These are phyloP conservation scores for Tricholoma hemisulphureum DNA, from an alignment of 768 basidiomycete genomes.

Conservation along the genomic window DNA sequence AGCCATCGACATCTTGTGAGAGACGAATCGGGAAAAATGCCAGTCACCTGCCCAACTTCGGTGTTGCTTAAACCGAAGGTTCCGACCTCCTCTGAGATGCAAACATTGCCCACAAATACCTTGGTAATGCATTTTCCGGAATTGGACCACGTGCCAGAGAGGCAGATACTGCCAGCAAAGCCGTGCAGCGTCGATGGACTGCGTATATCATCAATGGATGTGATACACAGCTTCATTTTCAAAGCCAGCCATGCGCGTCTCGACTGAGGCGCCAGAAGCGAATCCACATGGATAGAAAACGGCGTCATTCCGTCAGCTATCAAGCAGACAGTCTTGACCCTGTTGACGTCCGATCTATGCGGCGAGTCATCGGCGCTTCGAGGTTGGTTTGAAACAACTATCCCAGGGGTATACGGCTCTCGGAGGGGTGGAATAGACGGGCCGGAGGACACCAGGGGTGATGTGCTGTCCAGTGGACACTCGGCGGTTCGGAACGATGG, in stretches of 20 bases:
- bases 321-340: conserved; percentile 47
- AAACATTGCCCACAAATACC: conserved; percentile 50
- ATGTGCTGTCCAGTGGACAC: background rate
- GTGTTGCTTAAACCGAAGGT: conserved; percentile 48
- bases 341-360: conserved; percentile 24
- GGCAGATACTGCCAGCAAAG: conserved; percentile 55
- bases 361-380: conserved; percentile 12
- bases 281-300: conserved; percentile 58
- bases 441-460: background rate
- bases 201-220: conserved; percentile 51
- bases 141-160: conserved; percentile 52
- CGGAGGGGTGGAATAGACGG: background rate
- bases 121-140: conserved; percentile 64
- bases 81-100: conserved; percentile 53
- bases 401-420: background rate
- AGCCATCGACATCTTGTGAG: conserved; percentile 70
- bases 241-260: conserved; percentile 40
- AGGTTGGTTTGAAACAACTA: background rate
- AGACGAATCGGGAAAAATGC: conserved; percentile 64
- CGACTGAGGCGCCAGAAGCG: conserved; percentile 41
- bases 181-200: conserved; percentile 61
- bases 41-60: conserved; percentile 50
- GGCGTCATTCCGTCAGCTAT: conserved; percentile 71
- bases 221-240: conserved; percentile 56
- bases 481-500: background rate